These are phyloP conservation scores for Alternaria sp. DNA, from an alignment of 2,329 filamentous ascomycete species.

Conservation along the genomic window DNA sequence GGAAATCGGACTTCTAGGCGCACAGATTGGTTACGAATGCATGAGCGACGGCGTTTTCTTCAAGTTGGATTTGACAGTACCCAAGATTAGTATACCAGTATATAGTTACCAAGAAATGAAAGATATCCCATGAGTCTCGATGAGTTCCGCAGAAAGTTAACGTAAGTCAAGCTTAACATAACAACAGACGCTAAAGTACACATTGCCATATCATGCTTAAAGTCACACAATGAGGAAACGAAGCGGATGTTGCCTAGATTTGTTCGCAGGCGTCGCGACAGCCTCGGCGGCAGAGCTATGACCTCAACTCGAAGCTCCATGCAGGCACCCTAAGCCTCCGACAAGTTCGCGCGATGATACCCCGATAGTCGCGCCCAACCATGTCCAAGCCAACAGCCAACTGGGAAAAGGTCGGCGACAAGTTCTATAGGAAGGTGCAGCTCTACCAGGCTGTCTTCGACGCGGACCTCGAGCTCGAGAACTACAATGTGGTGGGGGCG, in stretches of 20 bases:
- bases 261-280: not conserved
- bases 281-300: constrained; percentile 15
- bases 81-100: constrained; percentile 8
- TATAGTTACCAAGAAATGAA: constrained; percentile 9
- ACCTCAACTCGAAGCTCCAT: constrained; percentile 17
- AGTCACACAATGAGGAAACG: rapidly evolving
- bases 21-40: constrained; percentile 30
- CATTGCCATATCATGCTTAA: not conserved
- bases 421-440: constrained; percentile 93
- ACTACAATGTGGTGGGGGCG: constrained; percentile 89
- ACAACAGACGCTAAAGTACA: not conserved
- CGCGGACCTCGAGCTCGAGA: constrained; percentile 90
- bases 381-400: constrained; percentile 75
- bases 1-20: not conserved
- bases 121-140: not conserved
- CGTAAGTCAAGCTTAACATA: not conserved
- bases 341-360: constrained; percentile 25
- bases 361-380: constrained; percentile 20
- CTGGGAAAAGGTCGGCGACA: constrained; percentile 93
- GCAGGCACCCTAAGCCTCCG: constrained; percentile 5
- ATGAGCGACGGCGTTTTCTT: constrained; percentile 42
- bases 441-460: constrained; percentile 94
- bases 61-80: not conserved
- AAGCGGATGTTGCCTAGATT: not conserved
- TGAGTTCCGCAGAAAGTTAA: not conserved